Evolutionary conservation across 495 filamentous ascomycete genomes (phyloP), one percentile per base, ranked within the genome.

Genomic region (Daldinia grandis): DNA sequence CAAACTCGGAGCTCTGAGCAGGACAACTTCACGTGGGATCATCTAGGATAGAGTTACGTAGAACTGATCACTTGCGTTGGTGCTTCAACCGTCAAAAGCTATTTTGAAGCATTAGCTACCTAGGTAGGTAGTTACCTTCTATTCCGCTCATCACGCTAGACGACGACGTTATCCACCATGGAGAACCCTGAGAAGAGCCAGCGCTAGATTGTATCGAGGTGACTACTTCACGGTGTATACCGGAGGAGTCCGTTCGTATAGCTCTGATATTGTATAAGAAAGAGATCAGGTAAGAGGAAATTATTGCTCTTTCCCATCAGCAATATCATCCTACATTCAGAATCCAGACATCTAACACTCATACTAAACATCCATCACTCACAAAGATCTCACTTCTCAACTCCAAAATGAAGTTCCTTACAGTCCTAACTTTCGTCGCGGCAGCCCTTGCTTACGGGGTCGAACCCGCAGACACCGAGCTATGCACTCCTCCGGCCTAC

Each of bases 401-500:
- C 9, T 44, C n/a, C 38, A 66, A 65, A 42, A 73, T 73, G 70
- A 38, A 69, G 65, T 53, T 62, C 65, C 21, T 66, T 56, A 30
- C 51, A 12, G 12, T 66, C 54, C 21, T 66, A 40, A 38, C 57
- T 25, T 25, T 75, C 21, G 5, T 35, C 31, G 53, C 73, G n/a
- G 38, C 66, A 12, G 51, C 60, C 27, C 35, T 74, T 14, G 73
- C 73, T 1, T 53, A 63, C 47, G 35, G 12, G 10, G 12, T 40
- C 3, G 15, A 10, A 0, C 55, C 47, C 15, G 25, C 28, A 27
- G 28, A 49, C 2, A n/a, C 25, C 21, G 5, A 38, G 42, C 3
- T 60, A 12, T 77, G 75, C 65, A 61, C 62, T 8, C 65, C 71
- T 10, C 65, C 68, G 9, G 30, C 55, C 0, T 77, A 77, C 33